Conservation (phyloP, 1,284 basidiomycete species). For the Boletus sp. region DNA sequence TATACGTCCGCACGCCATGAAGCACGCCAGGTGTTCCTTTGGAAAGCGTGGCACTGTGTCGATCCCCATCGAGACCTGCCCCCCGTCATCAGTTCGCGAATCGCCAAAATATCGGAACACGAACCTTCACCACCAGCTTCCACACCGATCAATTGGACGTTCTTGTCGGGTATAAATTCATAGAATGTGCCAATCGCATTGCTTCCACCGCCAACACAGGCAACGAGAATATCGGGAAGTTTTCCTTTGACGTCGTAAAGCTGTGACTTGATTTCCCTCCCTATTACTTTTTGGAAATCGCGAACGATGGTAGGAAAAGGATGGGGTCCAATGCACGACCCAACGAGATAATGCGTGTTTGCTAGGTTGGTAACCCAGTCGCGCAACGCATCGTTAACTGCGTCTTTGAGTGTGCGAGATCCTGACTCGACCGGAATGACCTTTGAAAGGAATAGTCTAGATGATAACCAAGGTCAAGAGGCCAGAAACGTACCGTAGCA, state of each 20-base stretch:
- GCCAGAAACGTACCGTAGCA: slow-evolving; percentile 57
- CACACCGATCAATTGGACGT: slow-evolving; percentile 84
- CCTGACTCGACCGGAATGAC: slow-evolving; percentile 94
- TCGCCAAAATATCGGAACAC: slow-evolving; percentile 7
- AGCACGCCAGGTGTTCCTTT: slow-evolving; percentile 92
- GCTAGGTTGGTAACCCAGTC: slow-evolving; percentile 98
- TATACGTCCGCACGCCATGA: slow-evolving; percentile 93
- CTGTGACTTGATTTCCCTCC: slow-evolving; percentile 92
- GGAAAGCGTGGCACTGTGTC: slow-evolving; percentile 89
- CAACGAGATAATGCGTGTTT: slow-evolving; percentile 94
- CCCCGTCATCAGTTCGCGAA: slow-evolving; percentile 5
- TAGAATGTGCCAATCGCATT: slow-evolving; percentile 98
- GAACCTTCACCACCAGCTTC: slow-evolving; percentile 93
- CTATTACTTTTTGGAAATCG: slow-evolving; percentile 96
- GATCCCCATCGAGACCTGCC: slow-evolving; percentile 72
- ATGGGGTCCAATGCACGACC: slow-evolving; percentile 96
- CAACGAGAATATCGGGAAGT: slow-evolving; percentile 91
- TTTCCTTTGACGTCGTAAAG: slow-evolving; percentile 72
- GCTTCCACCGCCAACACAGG: slow-evolving; percentile 96
- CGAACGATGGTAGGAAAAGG: slow-evolving; percentile 99
- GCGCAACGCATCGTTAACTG: slow-evolving; percentile 94
- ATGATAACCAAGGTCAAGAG: neutral
- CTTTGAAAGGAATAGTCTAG: slow-evolving; percentile 36
- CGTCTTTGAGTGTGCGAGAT: slow-evolving; percentile 94
- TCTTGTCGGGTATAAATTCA: slow-evolving; percentile 86